These are phyloP conservation scores for Orbilia ellipsospora DNA, from an alignment of 2,329 filamentous ascomycete species.

Conservation along the genomic window DNA sequence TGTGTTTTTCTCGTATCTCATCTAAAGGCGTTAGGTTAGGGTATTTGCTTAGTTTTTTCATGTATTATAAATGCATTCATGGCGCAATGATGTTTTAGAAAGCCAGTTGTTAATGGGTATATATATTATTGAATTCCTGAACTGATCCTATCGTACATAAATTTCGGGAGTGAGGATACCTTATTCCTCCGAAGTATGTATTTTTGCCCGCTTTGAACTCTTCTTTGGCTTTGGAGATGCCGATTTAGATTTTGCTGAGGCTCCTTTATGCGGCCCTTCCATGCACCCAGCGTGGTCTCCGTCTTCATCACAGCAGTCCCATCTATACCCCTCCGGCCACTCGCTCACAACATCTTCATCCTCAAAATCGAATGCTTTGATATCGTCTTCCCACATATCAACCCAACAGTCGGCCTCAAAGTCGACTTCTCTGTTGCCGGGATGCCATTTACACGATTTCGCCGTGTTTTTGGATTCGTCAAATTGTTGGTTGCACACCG, in stretches of 20 bases:
- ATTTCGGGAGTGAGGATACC: too few relatives aligned
- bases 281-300: conserved; percentile 16
- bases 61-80: too few relatives aligned
- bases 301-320: conserved; percentile 22
- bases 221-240: neutral
- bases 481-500: conserved; percentile 5
- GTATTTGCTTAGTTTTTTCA: too few relatives aligned
- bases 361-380: neutral
- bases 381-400: conserved; percentile 1
- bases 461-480: neutral
- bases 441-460: conserved; percentile 10
- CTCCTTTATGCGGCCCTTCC: conserved; percentile 8
- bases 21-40: too few relatives aligned
- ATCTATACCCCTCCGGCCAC: conserved; percentile 22
- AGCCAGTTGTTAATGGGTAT: too few relatives aligned
- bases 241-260: too few relatives aligned
- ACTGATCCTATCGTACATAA: too few relatives aligned
- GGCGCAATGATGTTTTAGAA: too few relatives aligned
- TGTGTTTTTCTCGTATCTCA: too few relatives aligned
- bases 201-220: neutral
- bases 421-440: conserved; percentile 15
- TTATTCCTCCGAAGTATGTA: neutral
- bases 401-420: conserved; percentile 24
- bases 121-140: too few relatives aligned
- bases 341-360: neutral